Conservation (phyloP, 306 rosid species). For the Prunus salicina region DNA sequence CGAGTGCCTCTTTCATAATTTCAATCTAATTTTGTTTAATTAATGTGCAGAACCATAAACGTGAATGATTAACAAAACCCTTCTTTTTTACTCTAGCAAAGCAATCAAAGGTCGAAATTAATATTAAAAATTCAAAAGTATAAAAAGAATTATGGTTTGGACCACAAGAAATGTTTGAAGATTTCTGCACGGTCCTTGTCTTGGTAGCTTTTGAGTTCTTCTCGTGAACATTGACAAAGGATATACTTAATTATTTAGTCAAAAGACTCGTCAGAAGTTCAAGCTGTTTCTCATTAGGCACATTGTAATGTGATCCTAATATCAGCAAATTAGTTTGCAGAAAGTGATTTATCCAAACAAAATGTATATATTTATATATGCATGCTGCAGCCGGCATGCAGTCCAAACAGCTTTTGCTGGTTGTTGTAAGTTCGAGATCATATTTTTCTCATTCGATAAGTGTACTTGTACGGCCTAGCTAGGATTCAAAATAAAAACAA, state of each 20-base stretch:
- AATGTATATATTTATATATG: background rate
- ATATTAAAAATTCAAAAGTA: background rate
- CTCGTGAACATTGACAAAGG: background rate
- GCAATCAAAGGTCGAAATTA: conserved; percentile 3
- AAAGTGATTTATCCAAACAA: background rate
- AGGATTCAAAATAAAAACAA: background rate
- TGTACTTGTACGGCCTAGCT: background rate
- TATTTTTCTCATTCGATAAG: background rate
- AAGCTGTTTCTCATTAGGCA: conserved; percentile 3
- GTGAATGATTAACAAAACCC: conserved; percentile 9
- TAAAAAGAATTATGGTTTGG: background rate
- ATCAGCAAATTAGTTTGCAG: background rate
- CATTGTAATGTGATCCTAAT: background rate
- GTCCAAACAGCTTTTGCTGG: background rate
- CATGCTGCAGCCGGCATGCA: conserved; percentile 13
- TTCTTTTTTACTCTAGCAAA: background rate
- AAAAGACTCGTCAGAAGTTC: background rate
- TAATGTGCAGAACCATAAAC: background rate
- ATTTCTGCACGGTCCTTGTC: conserved; percentile 11
- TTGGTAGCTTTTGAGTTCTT: background rate
- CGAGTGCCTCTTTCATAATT: background rate
- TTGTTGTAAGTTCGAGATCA: background rate
- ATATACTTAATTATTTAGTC: background rate
- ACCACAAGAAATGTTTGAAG: conserved; percentile 2
- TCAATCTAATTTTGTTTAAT: background rate